Evolutionary conservation across 2,329 filamentous ascomycete genomes (phyloP), one percentile per base, ranked within the genome.

Genomic region (Metarhizium humberi): DNA sequence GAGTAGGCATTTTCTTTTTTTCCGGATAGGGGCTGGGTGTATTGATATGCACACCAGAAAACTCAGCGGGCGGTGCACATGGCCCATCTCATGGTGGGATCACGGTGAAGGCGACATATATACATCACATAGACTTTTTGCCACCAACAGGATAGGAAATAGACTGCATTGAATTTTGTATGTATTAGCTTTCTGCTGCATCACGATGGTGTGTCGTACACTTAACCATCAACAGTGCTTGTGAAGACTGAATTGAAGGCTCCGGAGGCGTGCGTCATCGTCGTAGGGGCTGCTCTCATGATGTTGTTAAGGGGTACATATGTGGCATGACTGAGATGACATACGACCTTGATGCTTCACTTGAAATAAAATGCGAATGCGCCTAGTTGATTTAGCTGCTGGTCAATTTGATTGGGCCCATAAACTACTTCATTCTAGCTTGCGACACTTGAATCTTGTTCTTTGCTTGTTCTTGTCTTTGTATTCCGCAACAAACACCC

Each of bases 261-360:
- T 55, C 29, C 18, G 34, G 32, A 40, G 45, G 32, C 32, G 32
- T 57, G 53, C 53, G 56, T 55, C 56, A 57, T 57, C 50, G 47
- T 55, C 50, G 30, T 18, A 51, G 42, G 6, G 13, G 42, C n/a
- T 45, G 13, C 42, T 45, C 13, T 11, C 42, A 7, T 7, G 7
- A 16, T 45, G 42, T 45, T 45, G 14, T 14, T 40, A 40, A 25
- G 25, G 36, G 36, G 14, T 40, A 40, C 36, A 40, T 25, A 4
- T 25, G 25, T 25, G 25, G 25, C 25, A 25, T 25, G 25, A 4
- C 25, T 25, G 25, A 25, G 25, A 25, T 25, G 25, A 25, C 25
- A 25, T 4, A 25, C 25, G 3, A 25, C 25, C 25, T 25, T 25
- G 25, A 25, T 25, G 25, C 25, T 25, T 25, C 25, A 25, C 25